Evolutionary conservation across 768 basidiomycete genomes (phyloP), one percentile per base, ranked within the genome.

Genomic region (Tulasnella sp.): DNA sequence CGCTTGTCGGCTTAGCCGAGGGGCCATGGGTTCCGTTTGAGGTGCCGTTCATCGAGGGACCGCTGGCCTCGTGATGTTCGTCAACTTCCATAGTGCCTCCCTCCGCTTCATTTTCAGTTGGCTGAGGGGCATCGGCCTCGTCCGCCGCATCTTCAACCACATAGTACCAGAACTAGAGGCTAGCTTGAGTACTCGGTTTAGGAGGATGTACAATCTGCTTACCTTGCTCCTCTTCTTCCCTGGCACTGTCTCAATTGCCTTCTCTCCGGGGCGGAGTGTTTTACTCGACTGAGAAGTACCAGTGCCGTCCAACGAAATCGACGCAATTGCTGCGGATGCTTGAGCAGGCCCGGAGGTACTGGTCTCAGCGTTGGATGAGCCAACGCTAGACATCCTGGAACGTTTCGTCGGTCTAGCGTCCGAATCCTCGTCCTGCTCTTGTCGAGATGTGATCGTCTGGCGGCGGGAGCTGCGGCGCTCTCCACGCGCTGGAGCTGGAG

Each of bases 161-260:
- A 75, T 94, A 94, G 42, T 74, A 74, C 74, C 74, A 74, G 66
- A 74, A 74, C 73, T 70, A n/a, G 8, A 65, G 34, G 22, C 32
- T n/a, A 35, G 42, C 2, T 62, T 22, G 7, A 62, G 59, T 90
- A 1, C 52, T 17, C 42, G 37, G 17, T 42, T 34, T 39, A 47
- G 22, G 7, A 3, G 29, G 19, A 41, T 17, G 47, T 32, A 62
- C 39, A 19, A 9, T 63, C 65, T 89, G 91, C 92, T 92, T 78
- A 88, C 93, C 77, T 90, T 92, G 77, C 92, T 93, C 79, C 85
- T 88, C 82, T 91, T 93, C 82, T 89, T 91, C 74, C 91, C 91
- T 39, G 86, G 87, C 29, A 91, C 83, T 73, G 89, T 85, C 72
- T 91, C 91, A 78, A 91, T 75, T n/a, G 89, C 89, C 52, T 88